Percentiles rank a stretch among this genome's conserved stretches.
Conservation (phyloP, 441 rosid species). For the Populus hybrid region DNA sequence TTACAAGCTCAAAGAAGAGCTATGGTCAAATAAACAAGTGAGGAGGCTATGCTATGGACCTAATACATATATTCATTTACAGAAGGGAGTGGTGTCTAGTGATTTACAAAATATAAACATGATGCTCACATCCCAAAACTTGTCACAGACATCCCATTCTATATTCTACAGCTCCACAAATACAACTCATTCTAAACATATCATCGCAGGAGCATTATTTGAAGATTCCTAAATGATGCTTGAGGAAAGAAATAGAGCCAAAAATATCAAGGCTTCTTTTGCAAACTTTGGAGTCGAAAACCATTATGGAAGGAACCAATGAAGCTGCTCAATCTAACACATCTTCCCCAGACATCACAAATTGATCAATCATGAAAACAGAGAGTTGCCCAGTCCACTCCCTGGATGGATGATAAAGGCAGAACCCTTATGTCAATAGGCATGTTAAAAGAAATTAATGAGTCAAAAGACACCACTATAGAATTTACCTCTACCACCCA, state of each 20-base stretch:
- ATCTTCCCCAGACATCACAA: constrained; percentile 39
- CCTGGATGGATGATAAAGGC: constrained; percentile 41
- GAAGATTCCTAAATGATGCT: constrained; percentile 23
- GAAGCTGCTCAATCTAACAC: constrained; percentile 40
- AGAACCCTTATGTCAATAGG: constrained; percentile 41
- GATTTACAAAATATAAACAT: constrained; percentile 22
- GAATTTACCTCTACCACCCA: constrained; percentile 14
- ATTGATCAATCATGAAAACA: constrained; percentile 41
- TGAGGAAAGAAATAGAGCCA: constrained; percentile 16
- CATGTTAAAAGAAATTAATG: constrained; percentile 12
- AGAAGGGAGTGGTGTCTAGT: not conserved
- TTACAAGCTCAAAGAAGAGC: constrained; percentile 21
- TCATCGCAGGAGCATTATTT: constrained; percentile 21
- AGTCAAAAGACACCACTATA: constrained; percentile 21
- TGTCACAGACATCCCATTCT: constrained; percentile 1
- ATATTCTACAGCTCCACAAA: constrained; percentile 20
- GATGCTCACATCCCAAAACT: constrained; percentile 11
- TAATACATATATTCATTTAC: constrained; percentile 28
- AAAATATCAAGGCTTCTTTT: constrained; percentile 27
- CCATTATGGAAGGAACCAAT: constrained; percentile 30
- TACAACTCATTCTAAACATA: constrained; percentile 21
- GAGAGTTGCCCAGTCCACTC: constrained; percentile 37
- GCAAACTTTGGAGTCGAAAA: constrained; percentile 39
- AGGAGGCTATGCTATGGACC: constrained; percentile 25
- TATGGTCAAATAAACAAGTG: constrained; percentile 14